Conservation (phyloP, 371 early-diverging fungal genomes). For the Mortierella sp. region DNA sequence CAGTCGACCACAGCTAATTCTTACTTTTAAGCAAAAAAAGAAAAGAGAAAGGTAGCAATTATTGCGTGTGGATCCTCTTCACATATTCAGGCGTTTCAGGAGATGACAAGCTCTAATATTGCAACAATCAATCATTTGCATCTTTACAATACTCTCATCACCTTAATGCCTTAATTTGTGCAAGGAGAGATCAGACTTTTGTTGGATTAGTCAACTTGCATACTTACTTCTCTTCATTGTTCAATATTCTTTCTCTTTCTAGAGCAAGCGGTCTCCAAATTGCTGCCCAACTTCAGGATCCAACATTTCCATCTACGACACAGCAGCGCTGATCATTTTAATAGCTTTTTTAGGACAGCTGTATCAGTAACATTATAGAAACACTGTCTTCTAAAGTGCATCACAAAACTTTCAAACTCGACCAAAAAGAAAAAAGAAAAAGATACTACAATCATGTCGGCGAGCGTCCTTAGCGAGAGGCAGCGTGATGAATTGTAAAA, state of each 20-base stretch:
- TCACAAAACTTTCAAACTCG: not conserved
- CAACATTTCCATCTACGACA: not conserved
- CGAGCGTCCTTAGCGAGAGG: constrained; percentile 75
- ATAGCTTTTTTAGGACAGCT: not conserved
- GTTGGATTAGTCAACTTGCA: not conserved
- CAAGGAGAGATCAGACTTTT: not conserved
- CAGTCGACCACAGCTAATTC: not conserved
- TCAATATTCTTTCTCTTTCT: not conserved
- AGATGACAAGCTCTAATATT: not conserved
- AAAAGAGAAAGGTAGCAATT: not conserved
- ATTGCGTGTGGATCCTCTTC: not conserved
- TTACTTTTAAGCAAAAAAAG: not conserved
- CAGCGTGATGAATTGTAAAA: constrained; percentile 81
- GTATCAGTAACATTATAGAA: not conserved
- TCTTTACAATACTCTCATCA: not conserved
- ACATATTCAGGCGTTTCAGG: not conserved
- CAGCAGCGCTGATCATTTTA: not conserved
- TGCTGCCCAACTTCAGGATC: not conserved
- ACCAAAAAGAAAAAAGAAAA: not conserved
- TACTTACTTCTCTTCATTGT: not conserved
- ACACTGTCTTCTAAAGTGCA: not conserved
- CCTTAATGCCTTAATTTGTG: not conserved
- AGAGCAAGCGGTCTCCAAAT: not conserved
- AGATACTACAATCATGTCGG: constrained; percentile 55
- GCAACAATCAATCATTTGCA: too few species aligned